Percentiles rank a stretch among this genome's conserved stretches.
Evolutionary conservation across 2,329 filamentous ascomycete genomes (phyloP).

Genomic region (Clonostachys rhizophaga): DNA sequence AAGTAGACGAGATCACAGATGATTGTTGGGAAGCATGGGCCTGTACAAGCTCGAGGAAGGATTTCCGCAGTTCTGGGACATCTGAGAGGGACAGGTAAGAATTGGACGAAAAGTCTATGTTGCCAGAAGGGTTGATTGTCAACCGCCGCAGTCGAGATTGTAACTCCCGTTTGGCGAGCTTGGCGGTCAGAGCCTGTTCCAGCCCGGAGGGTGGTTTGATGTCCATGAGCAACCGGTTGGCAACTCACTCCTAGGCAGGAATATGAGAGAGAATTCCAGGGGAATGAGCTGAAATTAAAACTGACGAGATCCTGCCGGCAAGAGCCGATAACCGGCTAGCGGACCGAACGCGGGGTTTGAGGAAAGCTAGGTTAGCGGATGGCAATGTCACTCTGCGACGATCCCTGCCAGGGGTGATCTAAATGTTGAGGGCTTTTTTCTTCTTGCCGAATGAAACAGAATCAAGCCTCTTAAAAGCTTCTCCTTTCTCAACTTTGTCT

Average conservation of each 20-base stretch:
- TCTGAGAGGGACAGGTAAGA: constrained; percentile 73
- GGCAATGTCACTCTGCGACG: too few species aligned
- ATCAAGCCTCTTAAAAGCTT: too few species aligned
- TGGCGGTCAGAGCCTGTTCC: constrained; percentile 17
- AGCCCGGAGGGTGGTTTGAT: constrained; percentile 5
- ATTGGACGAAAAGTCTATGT: constrained; percentile 75
- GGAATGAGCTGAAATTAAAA: too few species aligned
- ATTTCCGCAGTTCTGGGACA: constrained; percentile 47
- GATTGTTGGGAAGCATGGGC: not conserved
- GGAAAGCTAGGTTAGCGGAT: too few species aligned
- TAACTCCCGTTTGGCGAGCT: constrained; percentile 18
- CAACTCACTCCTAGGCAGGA: too few species aligned
- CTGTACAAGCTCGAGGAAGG: constrained; percentile 44
- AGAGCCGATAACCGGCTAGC: too few species aligned
- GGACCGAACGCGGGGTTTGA: too few species aligned
- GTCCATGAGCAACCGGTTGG: not conserved
- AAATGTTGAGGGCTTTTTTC: too few species aligned
- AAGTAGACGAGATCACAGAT: not conserved
- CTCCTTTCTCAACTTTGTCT: not conserved
- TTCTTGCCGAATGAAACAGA: too few species aligned
- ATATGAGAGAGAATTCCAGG: too few species aligned
- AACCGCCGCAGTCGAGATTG: constrained; percentile 36
- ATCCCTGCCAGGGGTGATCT: too few species aligned
- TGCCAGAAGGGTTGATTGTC: constrained; percentile 58
- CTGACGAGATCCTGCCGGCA: too few species aligned